Evolutionary conservation across 2,329 filamentous ascomycete species (phyloP).

Genomic region (Phialophora verrucosa): DNA sequence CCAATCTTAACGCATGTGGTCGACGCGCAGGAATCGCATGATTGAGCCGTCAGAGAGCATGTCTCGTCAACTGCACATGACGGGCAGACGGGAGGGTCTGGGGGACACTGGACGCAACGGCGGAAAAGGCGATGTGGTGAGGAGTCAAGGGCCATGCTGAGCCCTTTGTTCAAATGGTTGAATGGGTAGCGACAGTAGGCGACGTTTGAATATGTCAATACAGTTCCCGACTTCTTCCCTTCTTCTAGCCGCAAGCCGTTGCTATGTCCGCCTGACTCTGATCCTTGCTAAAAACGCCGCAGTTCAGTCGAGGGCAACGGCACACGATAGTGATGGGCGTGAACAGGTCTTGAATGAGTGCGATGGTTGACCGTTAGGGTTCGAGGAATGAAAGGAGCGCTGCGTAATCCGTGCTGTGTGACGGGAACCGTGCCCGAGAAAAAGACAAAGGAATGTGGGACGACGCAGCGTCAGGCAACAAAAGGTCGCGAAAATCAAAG

Average conservation of each 20-base stretch:
- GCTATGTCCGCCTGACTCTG: neutral
- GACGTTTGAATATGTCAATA: neutral
- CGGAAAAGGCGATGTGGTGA: conserved; percentile 54
- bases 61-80: conserved; percentile 60
- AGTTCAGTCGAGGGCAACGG: neutral
- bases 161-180: neutral
- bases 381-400: conserved; percentile 13
- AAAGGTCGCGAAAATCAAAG: conserved; percentile 9
- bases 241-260: neutral
- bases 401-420: conserved; percentile 17
- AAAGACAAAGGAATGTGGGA: conserved; percentile 35
- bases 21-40: conserved; percentile 65
- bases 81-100: conserved; percentile 63
- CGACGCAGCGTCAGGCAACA: conserved; percentile 21
- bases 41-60: conserved; percentile 65
- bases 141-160: conserved; percentile 37
- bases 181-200: conserved; percentile 17
- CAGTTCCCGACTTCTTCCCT: neutral
- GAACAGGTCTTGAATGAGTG: neutral
- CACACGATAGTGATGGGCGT: neutral
- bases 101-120: conserved; percentile 65
- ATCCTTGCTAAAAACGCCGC: neutral
- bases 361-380: conserved; percentile 3
- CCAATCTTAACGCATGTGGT: conserved; percentile 60
- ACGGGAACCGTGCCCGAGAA: conserved; percentile 26